Evolutionary conservation across 2,329 filamentous ascomycete genomes (phyloP).

Genomic region (Alternaria ventricosa): DNA sequence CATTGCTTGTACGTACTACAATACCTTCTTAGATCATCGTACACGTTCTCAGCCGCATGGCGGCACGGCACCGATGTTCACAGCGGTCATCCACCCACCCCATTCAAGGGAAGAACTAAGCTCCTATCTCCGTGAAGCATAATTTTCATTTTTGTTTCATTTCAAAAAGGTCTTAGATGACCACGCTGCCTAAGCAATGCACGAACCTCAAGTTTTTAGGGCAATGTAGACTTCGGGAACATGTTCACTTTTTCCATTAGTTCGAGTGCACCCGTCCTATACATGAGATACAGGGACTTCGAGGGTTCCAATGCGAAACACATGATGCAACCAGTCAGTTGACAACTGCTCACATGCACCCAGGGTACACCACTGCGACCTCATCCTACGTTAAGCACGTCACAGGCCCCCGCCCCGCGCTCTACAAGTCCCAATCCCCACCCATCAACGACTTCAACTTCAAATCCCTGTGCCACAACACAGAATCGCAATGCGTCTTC

Average conservation of each 20-base stretch:
- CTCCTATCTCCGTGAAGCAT: neutral
- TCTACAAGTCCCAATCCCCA: constrained; percentile 61
- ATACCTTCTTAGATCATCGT: neutral
- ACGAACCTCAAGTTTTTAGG: too few species aligned
- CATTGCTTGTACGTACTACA: constrained; percentile 53
- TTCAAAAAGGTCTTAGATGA: too few species aligned
- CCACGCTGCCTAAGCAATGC: too few species aligned
- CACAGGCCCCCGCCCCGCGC: constrained; percentile 53
- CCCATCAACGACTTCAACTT: constrained; percentile 63
- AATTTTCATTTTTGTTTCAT: too few species aligned
- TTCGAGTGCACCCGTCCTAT: too few species aligned
- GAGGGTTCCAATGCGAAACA: neutral
- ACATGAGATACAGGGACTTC: fast-evolving
- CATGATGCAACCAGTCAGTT: neutral
- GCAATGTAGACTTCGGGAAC: neutral
- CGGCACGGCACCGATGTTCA: too few species aligned
- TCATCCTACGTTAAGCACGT: constrained; percentile 49
- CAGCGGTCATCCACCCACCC: neutral
- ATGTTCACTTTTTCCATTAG: too few species aligned
- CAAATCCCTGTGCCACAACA: constrained; percentile 59
- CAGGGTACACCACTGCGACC: constrained; percentile 56
- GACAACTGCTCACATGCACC: neutral
- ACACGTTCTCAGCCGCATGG: neutral
- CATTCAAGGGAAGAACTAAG: neutral
- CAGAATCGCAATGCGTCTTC: constrained; percentile 57